Base-by-base conservation (phyloP, 2,329 filamentous ascomycete genomes). In the Colletotrichum melonis region DNA sequence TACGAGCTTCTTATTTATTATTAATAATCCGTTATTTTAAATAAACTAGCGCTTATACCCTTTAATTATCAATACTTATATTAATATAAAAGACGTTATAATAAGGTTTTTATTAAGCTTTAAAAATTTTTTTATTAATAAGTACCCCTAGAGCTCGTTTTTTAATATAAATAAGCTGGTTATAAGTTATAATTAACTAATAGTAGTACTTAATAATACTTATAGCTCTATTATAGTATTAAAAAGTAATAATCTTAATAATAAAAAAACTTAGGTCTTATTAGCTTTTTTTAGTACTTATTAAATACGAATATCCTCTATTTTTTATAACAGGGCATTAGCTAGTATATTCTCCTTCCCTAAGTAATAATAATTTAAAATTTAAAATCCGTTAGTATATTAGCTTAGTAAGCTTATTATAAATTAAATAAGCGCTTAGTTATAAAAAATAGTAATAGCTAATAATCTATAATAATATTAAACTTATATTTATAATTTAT, bases 31-130 rank as follows among this genome's bases (percentile, higher is more conserved):
- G 0, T 9, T 3, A 3, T 3, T 0, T 1, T 30, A 30, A 9
- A 30, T 9, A 2, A 0, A 9, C 6, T 30, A 30, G 2, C 1
- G 0, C 0, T 30, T 0, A 0, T 0, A 0, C 0, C 8, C 2
- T 1, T 30, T 3, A 3, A 0, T 1, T 9, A 8, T 1, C 3
- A 30, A 0, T 0, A 0, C 2, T 30, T 0, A 0, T 30, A 30
- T 30, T 3, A 30, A 0, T 1, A 1, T 1, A 1, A 30, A 0
- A 0, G 0, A 30, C 1, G 1, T 2, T 30, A 30, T 30, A 1
- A 1, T 3, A 2, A 1, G 1, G 30, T 30, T 0, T 0, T 9
- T 9, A 7, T 30, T 30, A 30, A 30, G 1, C 2, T 30, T 30
- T 30, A 30, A 1, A 9, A 30, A 3, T 0, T 30, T 26, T 3